Base-by-base conservation (phyloP, 2,329 filamentous ascomycete genomes). In the Pseudocercospora crystallina region DNA sequence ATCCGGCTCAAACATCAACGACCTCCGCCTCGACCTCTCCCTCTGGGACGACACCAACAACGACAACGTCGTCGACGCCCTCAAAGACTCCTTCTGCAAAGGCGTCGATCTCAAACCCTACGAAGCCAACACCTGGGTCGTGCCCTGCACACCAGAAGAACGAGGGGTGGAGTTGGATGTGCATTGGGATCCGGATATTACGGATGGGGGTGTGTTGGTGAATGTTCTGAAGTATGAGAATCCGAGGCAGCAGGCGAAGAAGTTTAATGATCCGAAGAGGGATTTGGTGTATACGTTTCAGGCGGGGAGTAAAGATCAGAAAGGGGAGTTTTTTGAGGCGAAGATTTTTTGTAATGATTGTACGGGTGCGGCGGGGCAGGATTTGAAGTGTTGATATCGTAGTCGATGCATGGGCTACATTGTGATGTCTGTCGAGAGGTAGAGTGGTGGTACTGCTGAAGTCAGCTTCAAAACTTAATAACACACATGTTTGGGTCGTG, bases 1-100 rank as follows among this genome's bases (percentile, higher is more conserved):
- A 17, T 30, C 2, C 7, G 32, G 37, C 26, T 10, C 30, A 15
- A 15, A 29, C 5, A 26, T 45, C 20, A 20, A 29, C 30, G 53
- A 56, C 35, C 12, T n/a, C 3, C 53, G 53, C 8, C 43, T 56
- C 3, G 49, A 53, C 13, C 20, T 50, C 8, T 39, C 30, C n/a
- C 35, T 56, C 5, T 56, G 53, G 53, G 53, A 56, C 20, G 49
- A 56, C 29, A 36, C 14, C 3, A 46, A 56, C 46, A 56, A 56
- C 32, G 43, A 56, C 40, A 11, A 42, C 12, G 39, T 53, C 38
- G 53, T 53, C 10, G 49, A 56, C 8, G 32, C 50, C 5, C 29
- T 53, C 12, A 50, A 50, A 17, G 53, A 56, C 39, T 37, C 49
- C 15, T 52, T 56, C 42, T 56, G 53, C 30, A 7, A 37, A 7